Evolutionary conservation across 2,329 filamentous ascomycete genomes (phyloP), one percentile per base, ranked within the genome.

Genomic region (Alternaria sp.): DNA sequence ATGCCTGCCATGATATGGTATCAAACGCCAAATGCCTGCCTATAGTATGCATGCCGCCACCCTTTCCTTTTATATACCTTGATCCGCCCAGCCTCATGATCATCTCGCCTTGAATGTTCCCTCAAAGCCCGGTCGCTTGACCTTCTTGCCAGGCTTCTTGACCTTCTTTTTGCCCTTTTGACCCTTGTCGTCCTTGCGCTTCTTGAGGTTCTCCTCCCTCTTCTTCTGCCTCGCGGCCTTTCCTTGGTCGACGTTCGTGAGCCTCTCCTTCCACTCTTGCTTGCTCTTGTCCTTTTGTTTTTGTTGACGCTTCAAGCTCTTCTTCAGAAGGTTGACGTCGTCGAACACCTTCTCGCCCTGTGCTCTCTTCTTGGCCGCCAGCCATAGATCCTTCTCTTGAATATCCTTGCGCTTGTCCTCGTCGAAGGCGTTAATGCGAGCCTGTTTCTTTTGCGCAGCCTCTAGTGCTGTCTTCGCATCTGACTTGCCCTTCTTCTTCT

Each of bases 221-320:
- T 81, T 83, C 80, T 84, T 85, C 74, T 85, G 82, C 67, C 80
- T 82, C 70, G 80, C 79, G 66, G 83, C 82, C 70, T 82, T 81
- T 59, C 82, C 81, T 72, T 84, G 83, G 50, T 80, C 72, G 1
- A 85, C 81, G 28, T 77, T 80, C 32, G 82, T 81, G 19, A 82
- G 73, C 15, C 83, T 73, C 61, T 85, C 83, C 58, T 81, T 81
- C 83, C 96, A 98, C 76, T 96, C 93, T 77, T 91, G 90, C 79
- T 93, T 93, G 77, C 92, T 96, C 88, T 96, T 97, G 81, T 90
- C 91, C 88, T 97, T 98, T 56, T 87, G 84, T 70, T 90, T 89
- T 74, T 97, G 93, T 83, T 97, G 96, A 70, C 95, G 90, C 86
- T 97, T 97, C 69, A 98, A 85, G 0, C 94, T 92, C 85, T 97